Conservation (phyloP, 371 early-diverging fungal species). For the Rhizopus delemar region DNA sequence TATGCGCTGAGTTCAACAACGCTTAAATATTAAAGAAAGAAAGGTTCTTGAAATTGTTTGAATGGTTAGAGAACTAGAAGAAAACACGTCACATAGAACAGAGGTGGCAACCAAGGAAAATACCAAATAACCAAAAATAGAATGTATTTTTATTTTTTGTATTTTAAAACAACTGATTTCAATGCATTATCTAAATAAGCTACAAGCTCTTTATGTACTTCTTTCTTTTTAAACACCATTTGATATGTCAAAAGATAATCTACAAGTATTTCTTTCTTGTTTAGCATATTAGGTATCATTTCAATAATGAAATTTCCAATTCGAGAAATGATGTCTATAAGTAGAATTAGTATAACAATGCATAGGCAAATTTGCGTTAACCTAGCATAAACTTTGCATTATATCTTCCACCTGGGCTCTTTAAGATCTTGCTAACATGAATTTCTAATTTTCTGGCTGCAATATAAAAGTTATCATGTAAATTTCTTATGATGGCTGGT, state of each 20-base stretch:
- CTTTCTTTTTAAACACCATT: background rate
- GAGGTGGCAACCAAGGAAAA: too few relatives aligned
- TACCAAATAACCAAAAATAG: too few relatives aligned
- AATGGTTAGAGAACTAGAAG: too few relatives aligned
- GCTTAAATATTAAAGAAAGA: background rate
- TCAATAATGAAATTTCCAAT: slow-evolving; percentile 1
- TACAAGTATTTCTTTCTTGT: background rate
- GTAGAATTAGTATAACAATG: background rate
- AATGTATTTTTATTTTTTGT: too few relatives aligned
- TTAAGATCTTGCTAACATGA: background rate
- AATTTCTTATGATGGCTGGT: slow-evolving; percentile 58
- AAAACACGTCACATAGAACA: too few relatives aligned
- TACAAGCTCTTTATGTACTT: background rate
- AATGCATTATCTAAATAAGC: background rate
- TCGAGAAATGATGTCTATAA: slow-evolving; percentile 8
- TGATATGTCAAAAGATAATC: background rate
- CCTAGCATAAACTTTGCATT: slow-evolving; percentile 14
- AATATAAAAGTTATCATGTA: slow-evolving; percentile 68
- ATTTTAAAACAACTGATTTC: background rate
- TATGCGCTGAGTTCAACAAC: background rate
- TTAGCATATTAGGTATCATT: slow-evolving; percentile 2
- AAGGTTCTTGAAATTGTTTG: background rate
- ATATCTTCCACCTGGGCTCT: slow-evolving; percentile 3
- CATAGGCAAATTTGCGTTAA: background rate
- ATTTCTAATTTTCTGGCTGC: slow-evolving; percentile 59